phyloP scores from a whole-genome alignment of 371 early-diverging fungal species.

The Cokeromyces recurvatus region DNA sequence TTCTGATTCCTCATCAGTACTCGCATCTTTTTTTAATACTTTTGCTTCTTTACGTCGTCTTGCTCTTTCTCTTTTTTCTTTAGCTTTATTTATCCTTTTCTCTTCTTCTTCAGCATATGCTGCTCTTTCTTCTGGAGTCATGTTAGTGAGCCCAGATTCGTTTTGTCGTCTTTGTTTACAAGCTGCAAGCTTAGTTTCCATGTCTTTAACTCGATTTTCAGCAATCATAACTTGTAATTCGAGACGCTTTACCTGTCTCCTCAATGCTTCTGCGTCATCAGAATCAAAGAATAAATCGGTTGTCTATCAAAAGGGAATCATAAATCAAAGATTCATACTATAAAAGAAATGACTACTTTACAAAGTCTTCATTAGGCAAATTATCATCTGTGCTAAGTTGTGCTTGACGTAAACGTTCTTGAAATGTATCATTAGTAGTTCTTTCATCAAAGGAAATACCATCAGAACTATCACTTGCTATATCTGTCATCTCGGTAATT shows the following conservation, averaged over 20 bases:
- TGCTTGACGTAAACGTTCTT: slow-evolving; percentile 22
- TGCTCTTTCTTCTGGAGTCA: slow-evolving; percentile 41
- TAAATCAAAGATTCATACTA: neutral
- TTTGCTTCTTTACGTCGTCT: neutral
- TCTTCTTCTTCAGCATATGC: slow-evolving; percentile 10
- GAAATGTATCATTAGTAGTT: slow-evolving; percentile 23
- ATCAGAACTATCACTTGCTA: slow-evolving; percentile 4
- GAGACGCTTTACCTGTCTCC: slow-evolving; percentile 4
- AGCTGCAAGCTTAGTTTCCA: slow-evolving; percentile 12
- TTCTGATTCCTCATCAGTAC: neutral
- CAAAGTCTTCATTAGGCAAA: slow-evolving; percentile 19
- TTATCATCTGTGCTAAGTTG: slow-evolving; percentile 12
- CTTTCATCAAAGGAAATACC: slow-evolving; percentile 16
- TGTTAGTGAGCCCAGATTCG: slow-evolving; percentile 25
- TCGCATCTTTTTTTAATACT: neutral
- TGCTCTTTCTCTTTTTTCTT: neutral
- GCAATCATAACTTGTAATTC: slow-evolving; percentile 6
- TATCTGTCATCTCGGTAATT: slow-evolving; percentile 13
- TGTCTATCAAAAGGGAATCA: neutral
- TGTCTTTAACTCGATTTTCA: slow-evolving; percentile 11
- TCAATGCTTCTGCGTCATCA: slow-evolving; percentile 13
- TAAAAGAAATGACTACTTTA: slow-evolving; percentile 13
- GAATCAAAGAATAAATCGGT: neutral
- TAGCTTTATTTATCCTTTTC: slow-evolving; percentile 1
- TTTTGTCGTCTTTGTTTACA: slow-evolving; percentile 10